These are phyloP conservation scores for Nitzschia palea DNA, from an alignment of 108 stramenopile genomes.

Conservation along the genomic window DNA sequence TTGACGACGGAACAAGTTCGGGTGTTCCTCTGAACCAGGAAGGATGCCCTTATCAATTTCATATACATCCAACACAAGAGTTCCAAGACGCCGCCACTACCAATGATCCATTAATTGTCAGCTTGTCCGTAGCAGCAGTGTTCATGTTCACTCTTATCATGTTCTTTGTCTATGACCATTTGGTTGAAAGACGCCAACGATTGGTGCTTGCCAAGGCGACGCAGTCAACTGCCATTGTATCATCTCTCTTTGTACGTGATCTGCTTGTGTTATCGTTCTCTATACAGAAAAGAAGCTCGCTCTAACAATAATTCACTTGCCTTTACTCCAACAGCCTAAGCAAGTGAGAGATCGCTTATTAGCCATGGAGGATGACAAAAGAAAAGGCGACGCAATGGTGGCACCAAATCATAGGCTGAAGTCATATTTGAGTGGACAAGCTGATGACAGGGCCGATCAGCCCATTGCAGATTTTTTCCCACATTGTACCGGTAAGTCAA, in stretches of 20 bases:
- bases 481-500: conserved; percentile 23
- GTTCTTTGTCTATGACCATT: conserved; percentile 57
- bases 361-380: conserved; percentile 1
- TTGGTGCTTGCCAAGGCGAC: conserved; percentile 34
- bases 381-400: conserved; percentile 3
- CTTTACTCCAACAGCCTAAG: no score
- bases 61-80: conserved; percentile 49
- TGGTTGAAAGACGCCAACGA: conserved; percentile 53
- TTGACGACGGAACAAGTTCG: neutral
- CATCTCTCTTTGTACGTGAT: conserved; percentile 59
- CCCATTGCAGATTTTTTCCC: conserved; percentile 64
- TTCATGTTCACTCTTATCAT: conserved; percentile 52
- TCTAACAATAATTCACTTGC: no score
- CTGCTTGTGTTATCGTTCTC: no score
- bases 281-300: no score
- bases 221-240: conserved; percentile 49
- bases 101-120: conserved; percentile 37
- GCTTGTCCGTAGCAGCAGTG: conserved; percentile 40
- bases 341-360: conserved; percentile 12
- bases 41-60: conserved; percentile 19
- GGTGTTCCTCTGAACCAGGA: neutral
- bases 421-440: neutral
- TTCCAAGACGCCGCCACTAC: conserved; percentile 41
- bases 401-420: conserved; percentile 4
- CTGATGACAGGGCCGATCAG: neutral